A percentile compares a stretch with the other conserved stretches of the same genome.
These are phyloP conservation scores for Aspergillus piperis DNA, from an alignment of 2,329 filamentous ascomycete genomes.

Conservation along the genomic window DNA sequence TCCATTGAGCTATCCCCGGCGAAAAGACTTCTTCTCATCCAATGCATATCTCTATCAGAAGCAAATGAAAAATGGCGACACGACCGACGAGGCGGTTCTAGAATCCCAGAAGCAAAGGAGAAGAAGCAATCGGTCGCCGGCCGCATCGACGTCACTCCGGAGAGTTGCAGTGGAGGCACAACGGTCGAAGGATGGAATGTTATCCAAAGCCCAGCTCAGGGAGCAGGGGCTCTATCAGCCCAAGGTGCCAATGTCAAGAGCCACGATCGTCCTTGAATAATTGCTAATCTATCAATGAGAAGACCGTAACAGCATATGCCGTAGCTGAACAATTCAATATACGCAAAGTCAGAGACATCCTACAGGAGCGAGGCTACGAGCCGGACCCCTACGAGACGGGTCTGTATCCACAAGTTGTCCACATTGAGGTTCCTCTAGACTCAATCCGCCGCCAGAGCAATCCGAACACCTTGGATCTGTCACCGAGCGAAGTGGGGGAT, in stretches of 20 bases:
- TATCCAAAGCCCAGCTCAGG: constrained; percentile 47
- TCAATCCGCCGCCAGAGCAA: constrained; percentile 48
- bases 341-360: constrained; percentile 56
- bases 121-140: constrained; percentile 52
- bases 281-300: constrained; percentile 17
- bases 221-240: constrained; percentile 40
- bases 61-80: constrained; percentile 23
- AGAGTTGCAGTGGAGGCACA: constrained; percentile 87
- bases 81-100: constrained; percentile 14
- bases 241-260: constrained; percentile 31
- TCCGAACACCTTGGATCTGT: constrained; percentile 39
- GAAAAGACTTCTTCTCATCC: constrained; percentile 67
- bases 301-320: constrained; percentile 65
- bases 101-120: constrained; percentile 46
- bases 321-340: constrained; percentile 69
- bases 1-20: constrained; percentile 46
- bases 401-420: constrained; percentile 66
- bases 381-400: constrained; percentile 64
- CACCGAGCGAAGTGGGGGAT: constrained; percentile 65
- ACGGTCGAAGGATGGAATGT: constrained; percentile 55
- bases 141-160: constrained; percentile 73
- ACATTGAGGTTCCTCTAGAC: constrained; percentile 55
- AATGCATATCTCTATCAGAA: constrained; percentile 57
- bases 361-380: constrained; percentile 60
- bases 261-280: constrained; percentile 7